Conservation (phyloP, 2,329 filamentous ascomycete species). For the Pseudocercospora macadamiae region DNA sequence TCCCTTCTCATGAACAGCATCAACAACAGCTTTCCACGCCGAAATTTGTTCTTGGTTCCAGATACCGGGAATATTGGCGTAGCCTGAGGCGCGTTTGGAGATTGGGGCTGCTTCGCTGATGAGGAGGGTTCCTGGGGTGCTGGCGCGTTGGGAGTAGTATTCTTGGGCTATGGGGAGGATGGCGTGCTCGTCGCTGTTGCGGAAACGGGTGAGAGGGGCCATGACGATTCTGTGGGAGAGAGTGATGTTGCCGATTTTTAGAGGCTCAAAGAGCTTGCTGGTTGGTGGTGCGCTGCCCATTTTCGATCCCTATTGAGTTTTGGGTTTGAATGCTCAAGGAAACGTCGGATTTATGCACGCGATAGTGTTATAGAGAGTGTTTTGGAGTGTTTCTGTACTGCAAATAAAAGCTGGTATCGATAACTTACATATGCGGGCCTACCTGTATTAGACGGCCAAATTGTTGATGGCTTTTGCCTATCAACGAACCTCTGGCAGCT, state of each 20-base stretch:
- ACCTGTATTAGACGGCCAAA: not conserved
- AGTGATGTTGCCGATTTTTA: slow-evolving; percentile 46
- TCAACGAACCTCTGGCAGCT: not conserved
- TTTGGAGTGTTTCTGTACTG: not conserved
- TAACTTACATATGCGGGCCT: not conserved
- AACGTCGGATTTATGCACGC: too few species aligned
- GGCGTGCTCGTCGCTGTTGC: slow-evolving; percentile 42
- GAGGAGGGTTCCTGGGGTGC: slow-evolving; percentile 36
- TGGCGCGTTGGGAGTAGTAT: slow-evolving; percentile 38
- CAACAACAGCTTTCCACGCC: slow-evolving; percentile 55
- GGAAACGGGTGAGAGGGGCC: slow-evolving; percentile 55
- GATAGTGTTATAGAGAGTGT: too few species aligned
- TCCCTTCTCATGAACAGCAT: slow-evolving; percentile 55
- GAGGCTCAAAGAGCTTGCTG: slow-evolving; percentile 42
- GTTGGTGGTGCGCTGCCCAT: slow-evolving; percentile 20
- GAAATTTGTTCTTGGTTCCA: slow-evolving; percentile 44
- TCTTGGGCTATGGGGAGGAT: slow-evolving; percentile 36
- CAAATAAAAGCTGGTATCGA: not conserved
- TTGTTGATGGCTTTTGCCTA: not conserved
- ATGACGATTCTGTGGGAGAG: slow-evolving; percentile 55
- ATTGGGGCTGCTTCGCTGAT: slow-evolving; percentile 41
- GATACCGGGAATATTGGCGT: slow-evolving; percentile 36
- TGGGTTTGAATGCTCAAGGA: not conserved
- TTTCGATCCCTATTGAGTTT: not conserved
- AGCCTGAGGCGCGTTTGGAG: slow-evolving; percentile 28